A percentile compares a stretch with the other conserved stretches of the same genome.
phyloP scores from a whole-genome alignment of 345 rosid species.

The Camelina laxa region DNA sequence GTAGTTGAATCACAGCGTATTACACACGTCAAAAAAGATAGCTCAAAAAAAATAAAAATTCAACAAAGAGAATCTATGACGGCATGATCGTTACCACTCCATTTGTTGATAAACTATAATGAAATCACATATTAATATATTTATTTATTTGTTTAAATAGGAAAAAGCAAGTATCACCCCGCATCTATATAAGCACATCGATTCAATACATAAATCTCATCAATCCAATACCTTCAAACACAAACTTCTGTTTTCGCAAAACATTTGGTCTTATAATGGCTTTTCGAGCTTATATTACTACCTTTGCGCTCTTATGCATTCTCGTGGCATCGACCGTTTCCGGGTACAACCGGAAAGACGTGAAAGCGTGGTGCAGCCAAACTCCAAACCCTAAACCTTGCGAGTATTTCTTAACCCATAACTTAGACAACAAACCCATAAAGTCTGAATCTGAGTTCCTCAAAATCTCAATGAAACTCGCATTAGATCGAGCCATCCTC shows the following conservation, averaged over 20 bases:
- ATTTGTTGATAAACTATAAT: slow-evolving; percentile 37
- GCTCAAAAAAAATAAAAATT: slow-evolving; percentile 10
- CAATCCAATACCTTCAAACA: slow-evolving; percentile 29
- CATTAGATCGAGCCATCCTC: slow-evolving; percentile 56
- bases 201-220: slow-evolving; percentile 27
- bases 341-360: slow-evolving; percentile 40
- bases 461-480: slow-evolving; percentile 53
- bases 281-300: slow-evolving; percentile 33
- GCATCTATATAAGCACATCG: slow-evolving; percentile 40
- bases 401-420: slow-evolving; percentile 55
- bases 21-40: slow-evolving; percentile 24
- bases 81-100: slow-evolving; percentile 22
- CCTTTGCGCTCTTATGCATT: slow-evolving; percentile 43
- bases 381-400: slow-evolving; percentile 77
- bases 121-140: slow-evolving; percentile 4
- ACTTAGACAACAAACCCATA: slow-evolving; percentile 39
- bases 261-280: slow-evolving; percentile 49
- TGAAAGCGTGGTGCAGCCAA: slow-evolving; percentile 61
- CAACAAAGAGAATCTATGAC: slow-evolving; percentile 30
- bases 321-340: slow-evolving; percentile 42
- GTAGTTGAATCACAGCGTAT: neutral
- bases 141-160: neutral
- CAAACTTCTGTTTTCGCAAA: slow-evolving; percentile 25
- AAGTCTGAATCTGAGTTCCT: slow-evolving; percentile 52
- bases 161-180: neutral